Conservation (phyloP, 2,329 filamentous ascomycete species). For the Graphilbum ipis-grandicollis region DNA sequence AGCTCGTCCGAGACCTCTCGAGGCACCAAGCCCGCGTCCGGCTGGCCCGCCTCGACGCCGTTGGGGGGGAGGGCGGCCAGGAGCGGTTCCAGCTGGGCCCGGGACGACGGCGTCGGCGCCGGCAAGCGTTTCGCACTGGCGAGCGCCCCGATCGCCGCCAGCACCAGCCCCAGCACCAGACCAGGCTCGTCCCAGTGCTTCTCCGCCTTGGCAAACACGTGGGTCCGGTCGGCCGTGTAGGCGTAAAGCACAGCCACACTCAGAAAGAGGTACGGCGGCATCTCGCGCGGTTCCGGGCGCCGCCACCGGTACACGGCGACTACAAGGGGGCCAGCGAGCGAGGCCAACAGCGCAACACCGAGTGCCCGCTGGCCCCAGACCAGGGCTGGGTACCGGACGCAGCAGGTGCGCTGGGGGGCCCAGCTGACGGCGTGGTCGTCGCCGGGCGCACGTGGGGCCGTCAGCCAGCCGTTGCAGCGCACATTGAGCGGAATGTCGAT, state of each 20-base stretch:
- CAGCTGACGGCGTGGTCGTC: constrained; percentile 12
- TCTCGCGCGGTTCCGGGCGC: neutral
- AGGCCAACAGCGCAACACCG: neutral
- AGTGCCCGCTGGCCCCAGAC: constrained; percentile 17
- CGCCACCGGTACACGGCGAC: neutral
- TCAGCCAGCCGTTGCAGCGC: constrained; percentile 31
- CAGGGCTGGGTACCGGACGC: constrained; percentile 22
- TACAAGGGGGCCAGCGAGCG: neutral
- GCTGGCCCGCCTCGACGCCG: no score
- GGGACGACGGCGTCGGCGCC: neutral
- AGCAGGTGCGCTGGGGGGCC: constrained; percentile 33
- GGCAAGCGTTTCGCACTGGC: neutral
- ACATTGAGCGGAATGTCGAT: constrained; percentile 35
- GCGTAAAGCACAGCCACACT: constrained; percentile 19
- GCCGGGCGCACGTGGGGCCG: constrained; percentile 9
- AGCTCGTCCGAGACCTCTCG: neutral
- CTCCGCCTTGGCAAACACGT: constrained; percentile 31
- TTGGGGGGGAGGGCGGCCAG: no score
- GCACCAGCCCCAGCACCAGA: constrained; percentile 12
- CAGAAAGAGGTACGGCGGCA: neutral
- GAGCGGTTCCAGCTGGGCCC: no score
- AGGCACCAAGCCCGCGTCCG: no score
- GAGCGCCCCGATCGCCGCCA: neutral
- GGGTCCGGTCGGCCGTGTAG: constrained; percentile 35
- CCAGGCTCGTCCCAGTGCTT: constrained; percentile 16